Base-by-base conservation (phyloP, 2,329 filamentous ascomycete genomes). In the Xylaria digitata region DNA sequence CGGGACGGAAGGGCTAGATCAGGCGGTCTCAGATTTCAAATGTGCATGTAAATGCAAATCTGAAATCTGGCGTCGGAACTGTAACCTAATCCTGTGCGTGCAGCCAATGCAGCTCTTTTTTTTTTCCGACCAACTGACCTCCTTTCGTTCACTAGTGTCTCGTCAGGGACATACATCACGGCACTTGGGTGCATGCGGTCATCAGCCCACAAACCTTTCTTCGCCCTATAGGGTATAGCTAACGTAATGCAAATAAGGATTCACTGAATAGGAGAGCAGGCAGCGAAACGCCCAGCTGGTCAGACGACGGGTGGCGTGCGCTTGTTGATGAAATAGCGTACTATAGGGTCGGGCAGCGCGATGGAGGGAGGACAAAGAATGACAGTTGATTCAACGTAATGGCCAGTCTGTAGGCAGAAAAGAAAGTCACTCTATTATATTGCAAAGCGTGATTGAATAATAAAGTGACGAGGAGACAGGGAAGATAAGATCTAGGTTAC, bases 11-110 rank as follows among this genome's bases (percentile, higher is more conserved):
- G 37, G 49, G 46, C 62, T 48, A 59, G 66, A 65, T 65, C 58
- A 66, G 57, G 59, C 63, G 50, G 21, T 68, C 63, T 66, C 63
- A 66, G 63, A 68, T 68, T 68, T 61, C 49, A 66, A 68, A 66
- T 68, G 66, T 9, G 59, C 54, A 45, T 58, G 46, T 15, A 40
- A 63, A 66, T 68, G 53, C 58, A 68, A 62, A 66, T 60, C 50
- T 42, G 55, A 68, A 62, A 66, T 60, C 50, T 42, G 55, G 55
- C 40, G 58, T 59, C 52, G 61, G 42, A 32, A 43, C 49, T 37
- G 66, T 34, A 63, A 53, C 64, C 48, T 61, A 63, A 61, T 58
- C 49, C 48, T 34, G 43, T 48, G 61, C 43, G 43, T 48, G 61
- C 61, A 48, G 49, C 56, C 32, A 54, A 67, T 58, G 56, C 57